Evolutionary conservation across 2,329 filamentous ascomycete genomes (phyloP), one percentile per base, ranked within the genome.

Genomic region (Sclerotinia borealis): DNA sequence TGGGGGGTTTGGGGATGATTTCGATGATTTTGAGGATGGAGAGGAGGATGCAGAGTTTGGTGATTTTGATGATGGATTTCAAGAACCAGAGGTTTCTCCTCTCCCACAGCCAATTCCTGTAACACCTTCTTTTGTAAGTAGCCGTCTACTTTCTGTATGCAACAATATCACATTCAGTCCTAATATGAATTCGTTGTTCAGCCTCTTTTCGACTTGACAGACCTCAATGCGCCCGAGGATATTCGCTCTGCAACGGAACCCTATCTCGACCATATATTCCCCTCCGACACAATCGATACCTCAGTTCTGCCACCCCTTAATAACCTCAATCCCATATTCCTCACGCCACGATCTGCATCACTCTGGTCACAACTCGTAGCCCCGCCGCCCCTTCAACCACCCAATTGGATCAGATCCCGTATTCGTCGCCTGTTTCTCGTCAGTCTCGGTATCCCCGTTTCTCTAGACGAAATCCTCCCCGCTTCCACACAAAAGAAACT

Each of bases 401-500:
- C 95, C 0, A 95, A 99, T 76, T 99, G 95, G 95, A 96, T 97
- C 64, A 91, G 95, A 68, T 96, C 92, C 59, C 91, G 93, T 59
- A 99, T 96, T 70, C 88, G 95, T 60, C 90, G 95, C 34, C 85
- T 99, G 31, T 99, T 99, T 75, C 86, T 99, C 48, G 93, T 99
- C 61, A 97, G 93, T 1, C 85, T 99, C 0, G 95, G 95, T 22
- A 95, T 99, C 0, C 95, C 95, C 1, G 92, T 99, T 50, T 95
- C 99, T 72, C 83, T 99, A 0, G 95, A 99, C 76, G 95, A 99
- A 78, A 98, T 99, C 62, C 84, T 99, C 9, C 95, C 95, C 0
- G 93, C 93, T 0, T 96, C 91, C 15, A 98, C 98, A 77, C 95
- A 99, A 76, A 98, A 98, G 83, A 98, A 98, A 75, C 87, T 99